phyloP scores from a whole-genome alignment of 2,329 filamentous ascomycete genomes.

The Ophiognomonia clavigignenti-juglandacearum region DNA sequence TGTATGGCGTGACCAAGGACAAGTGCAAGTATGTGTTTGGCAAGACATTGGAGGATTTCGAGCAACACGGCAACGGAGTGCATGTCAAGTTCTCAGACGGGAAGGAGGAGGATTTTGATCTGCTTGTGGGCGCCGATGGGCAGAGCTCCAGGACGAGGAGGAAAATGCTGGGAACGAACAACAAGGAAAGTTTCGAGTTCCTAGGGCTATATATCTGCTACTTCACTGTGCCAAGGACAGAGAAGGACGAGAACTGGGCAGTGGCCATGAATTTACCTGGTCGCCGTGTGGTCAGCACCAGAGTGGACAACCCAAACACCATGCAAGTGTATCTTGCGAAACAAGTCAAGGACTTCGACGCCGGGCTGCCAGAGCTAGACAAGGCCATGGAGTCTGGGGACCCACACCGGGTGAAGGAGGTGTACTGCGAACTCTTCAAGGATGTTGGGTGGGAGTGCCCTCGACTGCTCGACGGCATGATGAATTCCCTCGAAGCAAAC shows the following conservation, averaged over 20 bases:
- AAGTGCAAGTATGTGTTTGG: conserved; percentile 24
- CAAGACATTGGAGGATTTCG: conserved; percentile 21
- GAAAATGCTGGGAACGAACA: conserved; percentile 29
- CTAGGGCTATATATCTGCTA: conserved; percentile 24
- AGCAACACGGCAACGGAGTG: conserved; percentile 23
- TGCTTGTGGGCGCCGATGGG: conserved; percentile 51
- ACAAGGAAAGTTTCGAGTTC: conserved; percentile 20
- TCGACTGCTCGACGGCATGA: conserved; percentile 37
- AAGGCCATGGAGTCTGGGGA: conserved; percentile 6
- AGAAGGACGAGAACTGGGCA: conserved; percentile 1
- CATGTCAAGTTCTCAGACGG: conserved; percentile 37
- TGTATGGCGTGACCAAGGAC: conserved; percentile 37
- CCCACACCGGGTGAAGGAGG: conserved; percentile 5
- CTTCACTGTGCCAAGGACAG: conserved; percentile 10
- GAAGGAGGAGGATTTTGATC: conserved; percentile 36
- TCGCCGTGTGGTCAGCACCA: conserved; percentile 29
- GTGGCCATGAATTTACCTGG: conserved; percentile 21
- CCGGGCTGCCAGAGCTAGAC: conserved; percentile 1
- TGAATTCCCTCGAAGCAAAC: conserved; percentile 22
- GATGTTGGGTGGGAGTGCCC: conserved; percentile 38
- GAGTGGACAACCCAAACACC: conserved; percentile 31
- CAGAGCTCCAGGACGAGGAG: conserved; percentile 41
- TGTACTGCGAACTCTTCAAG: conserved; percentile 5
- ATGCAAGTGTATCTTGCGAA: conserved; percentile 19
- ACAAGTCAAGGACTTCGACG: background rate